Evolutionary conservation across 176 grass and related monocot species (phyloP).

Genomic region (Olyra latifolia): DNA sequence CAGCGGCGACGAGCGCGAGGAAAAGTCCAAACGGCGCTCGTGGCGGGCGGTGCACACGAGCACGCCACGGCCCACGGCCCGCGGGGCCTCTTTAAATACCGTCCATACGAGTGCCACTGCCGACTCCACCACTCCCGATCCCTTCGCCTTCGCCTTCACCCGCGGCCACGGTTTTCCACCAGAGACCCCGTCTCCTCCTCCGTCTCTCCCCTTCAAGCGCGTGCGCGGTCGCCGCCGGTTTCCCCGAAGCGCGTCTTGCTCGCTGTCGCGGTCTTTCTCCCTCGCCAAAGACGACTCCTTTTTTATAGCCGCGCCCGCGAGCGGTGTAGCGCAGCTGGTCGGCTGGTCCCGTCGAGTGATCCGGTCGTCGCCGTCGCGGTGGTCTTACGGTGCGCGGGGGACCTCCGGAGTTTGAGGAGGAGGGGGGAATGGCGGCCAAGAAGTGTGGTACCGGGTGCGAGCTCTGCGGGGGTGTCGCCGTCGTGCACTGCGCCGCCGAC

Average conservation of each 20-base stretch:
- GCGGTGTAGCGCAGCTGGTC: neutral
- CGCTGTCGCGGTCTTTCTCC: neutral
- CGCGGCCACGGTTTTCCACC: constrained; percentile 14
- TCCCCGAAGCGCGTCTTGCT: neutral
- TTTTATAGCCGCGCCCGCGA: neutral
- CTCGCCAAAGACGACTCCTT: neutral
- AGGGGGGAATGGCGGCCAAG: constrained; percentile 13
- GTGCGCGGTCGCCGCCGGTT: constrained; percentile 5
- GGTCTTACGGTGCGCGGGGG: neutral
- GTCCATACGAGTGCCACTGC: neutral
- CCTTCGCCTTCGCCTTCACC: neutral
- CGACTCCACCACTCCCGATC: neutral
- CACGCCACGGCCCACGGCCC: no score
- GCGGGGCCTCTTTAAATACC: constrained; percentile 40
- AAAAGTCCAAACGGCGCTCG: no score
- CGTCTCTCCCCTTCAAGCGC: neutral
- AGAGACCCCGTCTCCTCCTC: neutral
- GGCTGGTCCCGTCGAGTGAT: neutral
- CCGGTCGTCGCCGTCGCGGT: neutral
- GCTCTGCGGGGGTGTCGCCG: constrained; percentile 53
- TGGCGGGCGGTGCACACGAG: no score
- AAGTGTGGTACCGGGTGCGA: constrained; percentile 42
- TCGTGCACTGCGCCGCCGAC: constrained; percentile 88
- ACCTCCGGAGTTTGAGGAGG: neutral
- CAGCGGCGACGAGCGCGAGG: no score